phyloP scores from a whole-genome alignment of 495 filamentous ascomycete species.

The Penicillium waksmanii region DNA sequence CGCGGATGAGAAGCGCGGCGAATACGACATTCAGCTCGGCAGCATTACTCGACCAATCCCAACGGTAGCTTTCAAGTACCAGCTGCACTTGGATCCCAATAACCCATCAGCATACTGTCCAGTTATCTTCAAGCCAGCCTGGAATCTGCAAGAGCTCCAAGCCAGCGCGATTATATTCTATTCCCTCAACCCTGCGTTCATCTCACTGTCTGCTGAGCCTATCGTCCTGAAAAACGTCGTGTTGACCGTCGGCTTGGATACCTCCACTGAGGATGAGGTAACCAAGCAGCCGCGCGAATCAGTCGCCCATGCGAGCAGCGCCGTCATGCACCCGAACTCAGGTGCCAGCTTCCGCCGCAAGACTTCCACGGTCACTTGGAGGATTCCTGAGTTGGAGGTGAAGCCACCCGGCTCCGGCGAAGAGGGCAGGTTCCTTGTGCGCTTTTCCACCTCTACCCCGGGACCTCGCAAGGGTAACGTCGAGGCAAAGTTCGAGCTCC shows the following conservation, averaged over 20 bases:
- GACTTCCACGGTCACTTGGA: constrained; percentile 86
- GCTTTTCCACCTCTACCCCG: constrained; percentile 75
- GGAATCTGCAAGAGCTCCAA: constrained; percentile 83
- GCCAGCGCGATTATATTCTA: constrained; percentile 84
- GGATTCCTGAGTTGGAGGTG: constrained; percentile 76
- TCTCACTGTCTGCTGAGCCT: constrained; percentile 41
- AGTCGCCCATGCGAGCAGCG: constrained; percentile 47
- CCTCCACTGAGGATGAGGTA: constrained; percentile 40
- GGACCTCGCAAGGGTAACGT: constrained; percentile 76
- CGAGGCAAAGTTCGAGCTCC: constrained; percentile 82
- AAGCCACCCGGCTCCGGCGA: constrained; percentile 37
- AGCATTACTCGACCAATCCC: constrained; percentile 67
- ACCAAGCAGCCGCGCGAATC: constrained; percentile 49
- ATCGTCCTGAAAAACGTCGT: constrained; percentile 79
- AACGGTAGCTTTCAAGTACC: constrained; percentile 90
- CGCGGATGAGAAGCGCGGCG: constrained; percentile 67
- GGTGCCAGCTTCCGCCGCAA: constrained; percentile 79
- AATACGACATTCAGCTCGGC: constrained; percentile 75
- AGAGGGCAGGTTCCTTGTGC: constrained; percentile 73
- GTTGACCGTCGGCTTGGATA: constrained; percentile 79
- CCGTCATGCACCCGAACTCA: constrained; percentile 51
- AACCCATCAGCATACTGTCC: constrained; percentile 72
- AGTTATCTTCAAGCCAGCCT: constrained; percentile 74
- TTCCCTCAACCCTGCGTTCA: constrained; percentile 76
- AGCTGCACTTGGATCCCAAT: constrained; percentile 74